Base-by-base conservation (phyloP, 352 stramenopile species). In the Bremia lactucae region DNA sequence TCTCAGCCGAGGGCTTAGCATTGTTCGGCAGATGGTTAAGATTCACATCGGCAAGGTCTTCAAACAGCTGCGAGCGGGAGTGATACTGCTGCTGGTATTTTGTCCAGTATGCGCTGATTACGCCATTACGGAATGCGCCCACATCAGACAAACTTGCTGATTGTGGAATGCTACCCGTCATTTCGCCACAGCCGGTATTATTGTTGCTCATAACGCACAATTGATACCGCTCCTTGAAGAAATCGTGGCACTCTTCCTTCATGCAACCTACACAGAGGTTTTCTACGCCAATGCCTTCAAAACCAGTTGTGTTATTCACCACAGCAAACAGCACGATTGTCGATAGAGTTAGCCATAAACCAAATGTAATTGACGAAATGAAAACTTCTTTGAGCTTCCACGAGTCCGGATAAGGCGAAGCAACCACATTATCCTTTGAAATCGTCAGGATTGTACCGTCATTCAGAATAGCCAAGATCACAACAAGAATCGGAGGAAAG, bases 391-490 rank as follows among this genome's bases (percentile, higher is more conserved):
- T 70, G 35, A 84, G 47, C 57, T 82, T 82, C 72, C 72, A 82
- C 51, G 69, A 82, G 61, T 83, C 69, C 3, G 72, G 72, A 25
- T 65, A 51, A 20, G 68, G 72, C 47, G 64, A 79, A 14, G 72
- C 61, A 36, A 66, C 66, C 45, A 83, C 76, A 41, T 87, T 81
- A 42, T 87, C 71, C 58, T 85, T 81, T 10, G 76, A 80, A 46
- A 87, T 87, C 18, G 76, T 84, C 59, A 85, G 57, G 42, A 88
- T 87, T 33, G 73, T 84, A 42, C 86, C 78, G 52, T 95, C 83
- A 71, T 96, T 95, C 43, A 95, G 48, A 34, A 96, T 77, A 16
- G 84, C 86, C 18, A 96, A 55, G 42, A 96, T 81, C 44, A 96
- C 87, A 15, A 96, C 72, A 39, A 92, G 57, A 16, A 95, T 60